phyloP scores from a whole-genome alignment of 352 stramenopile species.

The Phytophthora capsici region DNA sequence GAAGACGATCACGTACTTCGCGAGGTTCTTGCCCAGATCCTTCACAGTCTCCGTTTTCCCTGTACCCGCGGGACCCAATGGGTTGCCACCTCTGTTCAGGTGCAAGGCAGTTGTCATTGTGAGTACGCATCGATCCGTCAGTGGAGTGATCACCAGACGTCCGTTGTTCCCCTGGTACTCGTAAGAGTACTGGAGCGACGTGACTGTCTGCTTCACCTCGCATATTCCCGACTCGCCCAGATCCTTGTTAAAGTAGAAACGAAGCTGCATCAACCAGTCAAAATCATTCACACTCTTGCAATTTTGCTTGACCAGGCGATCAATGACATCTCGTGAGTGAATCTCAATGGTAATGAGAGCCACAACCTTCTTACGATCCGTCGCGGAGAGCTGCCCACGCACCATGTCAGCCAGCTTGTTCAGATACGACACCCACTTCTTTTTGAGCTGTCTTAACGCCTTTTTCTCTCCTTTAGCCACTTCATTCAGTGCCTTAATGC shows the following conservation, averaged over 20 bases:
- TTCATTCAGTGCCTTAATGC: constrained; percentile 92
- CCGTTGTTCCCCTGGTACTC: constrained; percentile 90
- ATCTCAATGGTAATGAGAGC: constrained; percentile 98
- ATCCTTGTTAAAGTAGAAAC: constrained; percentile 90
- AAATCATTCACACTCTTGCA: constrained; percentile 94
- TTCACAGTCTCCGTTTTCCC: constrained; percentile 96
- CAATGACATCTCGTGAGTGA: constrained; percentile 96
- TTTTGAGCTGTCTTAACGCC: constrained; percentile 92
- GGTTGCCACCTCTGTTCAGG: constrained; percentile 92
- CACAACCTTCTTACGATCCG: constrained; percentile 96
- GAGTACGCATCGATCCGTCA: constrained; percentile 93
- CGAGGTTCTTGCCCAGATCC: constrained; percentile 93
- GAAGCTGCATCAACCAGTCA: constrained; percentile 90
- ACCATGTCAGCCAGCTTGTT: constrained; percentile 96
- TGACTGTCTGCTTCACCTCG: constrained; percentile 89
- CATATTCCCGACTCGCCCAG: constrained; percentile 82
- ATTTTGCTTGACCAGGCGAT: constrained; percentile 93
- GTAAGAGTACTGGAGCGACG: constrained; percentile 86
- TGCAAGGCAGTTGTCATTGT: constrained; percentile 94
- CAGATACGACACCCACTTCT: constrained; percentile 94
- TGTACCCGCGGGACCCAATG: constrained; percentile 91
- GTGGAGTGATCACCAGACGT: constrained; percentile 92
- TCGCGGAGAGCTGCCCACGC: constrained; percentile 84
- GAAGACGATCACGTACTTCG: constrained; percentile 95
- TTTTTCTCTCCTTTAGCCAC: constrained; percentile 92